phyloP scores from a whole-genome alignment of 2,329 filamentous ascomycete genomes.

The Phyllosticta capitalensis region DNA sequence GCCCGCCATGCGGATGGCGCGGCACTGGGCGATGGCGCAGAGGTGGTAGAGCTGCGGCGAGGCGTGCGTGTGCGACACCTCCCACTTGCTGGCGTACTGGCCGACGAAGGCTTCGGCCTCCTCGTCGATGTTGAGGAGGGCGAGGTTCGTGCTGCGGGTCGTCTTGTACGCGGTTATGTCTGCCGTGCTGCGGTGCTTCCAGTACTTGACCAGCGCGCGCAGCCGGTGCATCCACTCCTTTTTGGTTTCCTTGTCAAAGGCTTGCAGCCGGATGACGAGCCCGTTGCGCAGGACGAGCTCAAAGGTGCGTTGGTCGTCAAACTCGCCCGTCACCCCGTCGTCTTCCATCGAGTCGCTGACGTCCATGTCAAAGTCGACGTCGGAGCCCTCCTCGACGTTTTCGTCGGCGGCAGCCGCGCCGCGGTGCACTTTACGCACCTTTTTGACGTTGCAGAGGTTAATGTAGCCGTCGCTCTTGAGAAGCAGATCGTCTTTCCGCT shows the following conservation, averaged over 20 bases:
- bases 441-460: constrained; percentile 47
- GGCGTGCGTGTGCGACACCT: constrained; percentile 54
- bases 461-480: constrained; percentile 54
- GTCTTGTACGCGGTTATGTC: constrained; percentile 50
- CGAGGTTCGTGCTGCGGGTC: constrained; percentile 49
- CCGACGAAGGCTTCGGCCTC: constrained; percentile 55
- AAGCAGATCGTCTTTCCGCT: constrained; percentile 50
- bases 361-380: constrained; percentile 47
- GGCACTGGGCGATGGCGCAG: constrained; percentile 54
- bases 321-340: constrained; percentile 43
- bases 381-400: constrained; percentile 41
- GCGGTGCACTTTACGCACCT: constrained; percentile 46
- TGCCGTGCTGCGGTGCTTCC: constrained; percentile 46
- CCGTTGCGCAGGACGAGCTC: constrained; percentile 54
- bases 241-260: constrained; percentile 47
- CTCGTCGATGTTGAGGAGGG: constrained; percentile 54
- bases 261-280: constrained; percentile 48
- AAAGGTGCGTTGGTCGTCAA: constrained; percentile 50
- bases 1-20: constrained; percentile 53
- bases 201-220: constrained; percentile 49
- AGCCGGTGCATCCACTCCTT: constrained; percentile 55
- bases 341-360: constrained; percentile 37
- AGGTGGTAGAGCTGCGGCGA: constrained; percentile 57
- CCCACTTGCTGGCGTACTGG: constrained; percentile 59
- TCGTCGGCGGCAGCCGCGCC: constrained; percentile 46